These are phyloP conservation scores for Fusarium musae DNA, from an alignment of 2,329 filamentous ascomycete species.

Conservation along the genomic window DNA sequence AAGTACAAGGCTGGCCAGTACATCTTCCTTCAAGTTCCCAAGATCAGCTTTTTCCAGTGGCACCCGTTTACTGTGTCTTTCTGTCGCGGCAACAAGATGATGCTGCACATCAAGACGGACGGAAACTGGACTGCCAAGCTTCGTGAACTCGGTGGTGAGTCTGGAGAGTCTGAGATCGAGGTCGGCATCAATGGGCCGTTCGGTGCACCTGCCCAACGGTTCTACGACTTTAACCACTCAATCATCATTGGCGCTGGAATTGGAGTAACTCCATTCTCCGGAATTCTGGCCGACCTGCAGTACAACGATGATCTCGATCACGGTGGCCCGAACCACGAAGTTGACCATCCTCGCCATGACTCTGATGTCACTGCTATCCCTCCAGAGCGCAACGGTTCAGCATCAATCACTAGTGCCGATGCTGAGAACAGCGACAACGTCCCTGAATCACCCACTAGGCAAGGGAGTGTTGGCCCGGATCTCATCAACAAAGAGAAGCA, in stretches of 20 bases:
- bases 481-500: constrained; percentile 28
- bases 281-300: constrained; percentile 66
- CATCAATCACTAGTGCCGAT: not conserved
- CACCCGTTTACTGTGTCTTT: constrained; percentile 69
- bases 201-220: constrained; percentile 67
- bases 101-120: constrained; percentile 68
- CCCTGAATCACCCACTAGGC: not conserved
- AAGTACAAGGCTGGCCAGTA: constrained; percentile 68
- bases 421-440: not conserved
- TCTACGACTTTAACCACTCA: constrained; percentile 67
- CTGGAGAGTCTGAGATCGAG: constrained; percentile 52
- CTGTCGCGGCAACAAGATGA: constrained; percentile 62
- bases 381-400: not conserved
- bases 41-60: constrained; percentile 66
- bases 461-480: constrained; percentile 2
- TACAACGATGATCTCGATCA: constrained; percentile 54
- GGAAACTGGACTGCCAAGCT: constrained; percentile 65
- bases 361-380: constrained; percentile 7
- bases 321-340: constrained; percentile 38
- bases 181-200: constrained; percentile 68
- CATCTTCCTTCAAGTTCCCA: constrained; percentile 65
- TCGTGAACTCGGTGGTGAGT: constrained; percentile 53
- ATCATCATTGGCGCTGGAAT: constrained; percentile 68
- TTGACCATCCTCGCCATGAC: not conserved
- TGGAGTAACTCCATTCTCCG: constrained; percentile 68